Evolutionary conservation across 2,329 filamentous ascomycete genomes (phyloP), one percentile per base, ranked within the genome.

Genomic region (Penicillium sp.): DNA sequence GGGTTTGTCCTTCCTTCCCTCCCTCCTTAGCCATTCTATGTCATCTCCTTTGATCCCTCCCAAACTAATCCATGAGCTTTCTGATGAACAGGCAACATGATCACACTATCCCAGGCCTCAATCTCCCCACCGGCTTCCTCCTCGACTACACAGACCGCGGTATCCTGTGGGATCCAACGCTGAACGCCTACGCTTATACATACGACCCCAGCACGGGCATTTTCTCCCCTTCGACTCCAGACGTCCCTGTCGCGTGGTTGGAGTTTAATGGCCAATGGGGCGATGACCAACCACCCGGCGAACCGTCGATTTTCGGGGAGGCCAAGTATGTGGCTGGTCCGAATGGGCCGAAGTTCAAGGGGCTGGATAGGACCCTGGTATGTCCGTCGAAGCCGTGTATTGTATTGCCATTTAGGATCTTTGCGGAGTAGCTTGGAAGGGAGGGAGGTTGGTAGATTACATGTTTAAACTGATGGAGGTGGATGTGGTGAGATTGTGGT

Each of bases 221-320:
- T 0, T 87, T 87, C 64, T 74, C 77, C 3, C 84, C 2, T 84
- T 83, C 57, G 79, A 66, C 8, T 16, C 7, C 37, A 5, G 65
- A 65, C 6, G 78, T 75, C 49, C 86, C 87, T 0, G 76, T 83
- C 2, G 79, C 78, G 14, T 89, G 82, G 76, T 76, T 90, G 62
- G 70, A 81, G 42, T 90, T 82, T 69, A 75, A 75, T 28, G 88
- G 87, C 0, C 74, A 76, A 35, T 90, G 87, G 87, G 88, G 87
- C 2, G 87, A 90, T 67, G 72, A 84, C 62, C 80, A 85, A 67
- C 85, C 87, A 58, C 81, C 83, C 0, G 75, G 79, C 2, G 74
- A 78, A n/a, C 80, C 80, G 38, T 79, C 82, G 52, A 75, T 81
- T 3, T 83, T 83, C 52, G 81, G 85, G 25, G 81, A 87, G 72